Conservation (phyloP, 1,284 basidiomycete species). For the Malassezia pachydermatis region DNA sequence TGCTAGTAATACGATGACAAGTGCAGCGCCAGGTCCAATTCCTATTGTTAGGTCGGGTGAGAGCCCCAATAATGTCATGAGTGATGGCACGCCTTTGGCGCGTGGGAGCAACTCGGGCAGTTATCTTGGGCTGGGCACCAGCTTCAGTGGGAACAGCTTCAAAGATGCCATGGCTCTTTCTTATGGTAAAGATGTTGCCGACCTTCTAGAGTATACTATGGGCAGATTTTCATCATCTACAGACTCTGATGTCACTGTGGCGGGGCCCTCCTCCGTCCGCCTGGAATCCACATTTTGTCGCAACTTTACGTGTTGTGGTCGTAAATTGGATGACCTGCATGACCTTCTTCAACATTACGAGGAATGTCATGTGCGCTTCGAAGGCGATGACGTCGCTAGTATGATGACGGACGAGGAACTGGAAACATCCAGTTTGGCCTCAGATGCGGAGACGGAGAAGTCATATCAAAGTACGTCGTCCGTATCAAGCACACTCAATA, state of each 20-base stretch:
- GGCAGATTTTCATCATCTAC: conserved; percentile 36
- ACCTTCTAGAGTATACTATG: conserved; percentile 45
- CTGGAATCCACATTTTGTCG: conserved; percentile 47
- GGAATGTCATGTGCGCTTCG: conserved; percentile 45
- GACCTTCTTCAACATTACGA: conserved; percentile 48
- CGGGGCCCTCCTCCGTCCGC: conserved; percentile 34
- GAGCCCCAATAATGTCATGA: not conserved
- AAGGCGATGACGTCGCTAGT: conserved; percentile 41
- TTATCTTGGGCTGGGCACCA: conserved; percentile 13
- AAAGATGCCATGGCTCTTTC: conserved; percentile 42
- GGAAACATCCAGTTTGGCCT: conserved; percentile 23
- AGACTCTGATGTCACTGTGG: conserved; percentile 36
- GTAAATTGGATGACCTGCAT: conserved; percentile 42
- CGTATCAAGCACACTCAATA: not conserved
- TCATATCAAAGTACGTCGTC: not conserved
- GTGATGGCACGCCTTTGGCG: conserved; percentile 2
- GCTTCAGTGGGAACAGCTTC: conserved; percentile 29
- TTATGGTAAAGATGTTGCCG: conserved; percentile 41
- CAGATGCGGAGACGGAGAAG: not conserved
- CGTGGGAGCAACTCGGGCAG: conserved; percentile 11
- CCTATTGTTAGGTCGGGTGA: conserved; percentile 13
- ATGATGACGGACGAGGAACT: conserved; percentile 37
- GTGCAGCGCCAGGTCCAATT: conserved; percentile 16
- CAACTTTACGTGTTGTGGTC: conserved; percentile 46
- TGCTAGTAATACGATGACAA: conserved; percentile 10